phyloP scores from a whole-genome alignment of 2,329 filamentous ascomycete species.

The Dactylellina leptospora region DNA sequence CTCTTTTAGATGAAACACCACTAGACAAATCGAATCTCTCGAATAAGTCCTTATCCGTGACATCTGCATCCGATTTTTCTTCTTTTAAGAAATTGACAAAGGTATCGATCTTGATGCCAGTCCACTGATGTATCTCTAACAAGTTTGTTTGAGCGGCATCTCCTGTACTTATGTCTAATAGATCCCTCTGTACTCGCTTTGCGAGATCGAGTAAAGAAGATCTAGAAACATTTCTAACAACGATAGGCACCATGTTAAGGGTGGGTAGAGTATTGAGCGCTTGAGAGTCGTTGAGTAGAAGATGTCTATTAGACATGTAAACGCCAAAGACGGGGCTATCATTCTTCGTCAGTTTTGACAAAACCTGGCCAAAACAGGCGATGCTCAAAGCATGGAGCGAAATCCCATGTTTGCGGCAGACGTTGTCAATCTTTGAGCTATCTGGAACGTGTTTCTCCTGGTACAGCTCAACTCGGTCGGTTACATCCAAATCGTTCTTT shows the following conservation, averaged over 20 bases:
- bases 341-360: constrained; percentile 14
- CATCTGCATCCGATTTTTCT: constrained; percentile 29
- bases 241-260: constrained; percentile 79
- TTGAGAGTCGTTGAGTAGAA: constrained; percentile 25
- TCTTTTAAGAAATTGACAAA: constrained; percentile 76
- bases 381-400: constrained; percentile 79
- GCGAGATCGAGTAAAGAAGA: constrained; percentile 66
- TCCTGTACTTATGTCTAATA: constrained; percentile 69
- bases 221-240: constrained; percentile 62
- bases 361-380: constrained; percentile 70
- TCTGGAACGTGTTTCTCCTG: constrained; percentile 63
- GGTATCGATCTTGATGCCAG: constrained; percentile 72
- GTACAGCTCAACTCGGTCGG: constrained; percentile 61
- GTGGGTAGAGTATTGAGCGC: constrained; percentile 70
- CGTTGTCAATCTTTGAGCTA: constrained; percentile 61
- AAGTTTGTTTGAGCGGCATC: constrained; percentile 70
- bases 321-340: constrained; percentile 73
- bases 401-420: constrained; percentile 67
- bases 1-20: constrained; percentile 7
- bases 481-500: constrained; percentile 28
- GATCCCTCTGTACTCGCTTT: constrained; percentile 71
- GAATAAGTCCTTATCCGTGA: constrained; percentile 27
- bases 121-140: constrained; percentile 78
- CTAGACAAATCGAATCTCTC: constrained; percentile 27
- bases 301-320: constrained; percentile 79